Conservation (phyloP, 2,329 filamentous ascomycete genomes). For the Fusarium sp. region DNA sequence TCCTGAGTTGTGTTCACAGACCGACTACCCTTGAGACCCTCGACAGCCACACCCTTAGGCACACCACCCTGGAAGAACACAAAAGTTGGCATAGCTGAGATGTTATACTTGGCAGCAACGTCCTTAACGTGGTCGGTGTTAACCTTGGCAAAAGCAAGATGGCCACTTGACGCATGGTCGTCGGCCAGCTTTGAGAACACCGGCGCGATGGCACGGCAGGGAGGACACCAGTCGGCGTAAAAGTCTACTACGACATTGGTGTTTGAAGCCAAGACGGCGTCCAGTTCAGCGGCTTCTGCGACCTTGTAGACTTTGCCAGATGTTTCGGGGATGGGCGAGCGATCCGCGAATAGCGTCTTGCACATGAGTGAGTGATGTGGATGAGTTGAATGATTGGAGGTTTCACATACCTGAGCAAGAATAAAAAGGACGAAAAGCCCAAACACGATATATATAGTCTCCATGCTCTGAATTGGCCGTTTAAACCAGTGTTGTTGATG, state of each 20-base stretch:
- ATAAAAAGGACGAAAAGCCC: slow-evolving; percentile 39
- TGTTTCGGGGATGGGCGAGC: slow-evolving; percentile 58
- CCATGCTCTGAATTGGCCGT: slow-evolving; percentile 20
- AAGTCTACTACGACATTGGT: slow-evolving; percentile 83
- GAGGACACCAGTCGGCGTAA: slow-evolving; percentile 91
- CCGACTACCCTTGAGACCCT: slow-evolving; percentile 37
- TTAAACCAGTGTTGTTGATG: not conserved
- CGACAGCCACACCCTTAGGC: slow-evolving; percentile 48
- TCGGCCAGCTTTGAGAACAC: slow-evolving; percentile 62
- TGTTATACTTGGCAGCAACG: slow-evolving; percentile 80
- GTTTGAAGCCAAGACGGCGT: slow-evolving; percentile 54
- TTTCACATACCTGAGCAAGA: slow-evolving; percentile 28
- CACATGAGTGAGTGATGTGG: slow-evolving; percentile 11
- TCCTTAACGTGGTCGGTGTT: slow-evolving; percentile 87
- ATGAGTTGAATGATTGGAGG: not conserved
- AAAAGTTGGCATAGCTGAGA: slow-evolving; percentile 94
- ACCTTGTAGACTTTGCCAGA: slow-evolving; percentile 58
- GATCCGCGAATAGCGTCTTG: slow-evolving; percentile 41
- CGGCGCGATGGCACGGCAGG: slow-evolving; percentile 90
- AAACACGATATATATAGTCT: slow-evolving; percentile 42
- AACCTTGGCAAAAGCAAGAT: slow-evolving; percentile 84
- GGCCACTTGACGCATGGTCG: slow-evolving; percentile 56
- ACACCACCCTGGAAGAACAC: slow-evolving; percentile 83
- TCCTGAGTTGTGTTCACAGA: slow-evolving; percentile 47
- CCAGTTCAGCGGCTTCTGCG: slow-evolving; percentile 47